Percentiles rank a stretch among this genome's conserved stretches.
Conservation (phyloP, 352 stramenopile genomes). For the Phytophthora europaea region DNA sequence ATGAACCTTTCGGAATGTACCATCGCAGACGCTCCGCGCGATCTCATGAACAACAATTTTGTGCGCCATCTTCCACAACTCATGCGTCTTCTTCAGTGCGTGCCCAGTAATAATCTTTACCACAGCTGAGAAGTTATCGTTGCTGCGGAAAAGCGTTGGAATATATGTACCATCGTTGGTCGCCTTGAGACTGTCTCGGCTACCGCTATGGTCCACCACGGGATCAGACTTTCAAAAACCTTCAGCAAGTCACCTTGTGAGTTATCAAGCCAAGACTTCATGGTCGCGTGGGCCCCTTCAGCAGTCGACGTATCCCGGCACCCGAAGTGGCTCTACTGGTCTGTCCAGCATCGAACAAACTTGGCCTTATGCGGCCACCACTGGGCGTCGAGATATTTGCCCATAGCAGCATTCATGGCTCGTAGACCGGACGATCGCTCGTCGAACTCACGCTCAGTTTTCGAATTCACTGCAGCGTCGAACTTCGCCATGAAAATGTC, state of each 20-base stretch:
- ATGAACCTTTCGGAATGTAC: too few relatives aligned
- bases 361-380: background rate
- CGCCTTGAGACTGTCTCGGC: too few relatives aligned
- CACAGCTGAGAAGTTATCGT: too few relatives aligned
- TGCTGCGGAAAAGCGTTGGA: too few relatives aligned
- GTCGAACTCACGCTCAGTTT: background rate
- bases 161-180: too few relatives aligned
- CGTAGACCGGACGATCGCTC: background rate
- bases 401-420: background rate
- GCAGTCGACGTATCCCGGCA: background rate
- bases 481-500: background rate
- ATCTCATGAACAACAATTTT: too few relatives aligned
- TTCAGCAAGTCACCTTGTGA: background rate
- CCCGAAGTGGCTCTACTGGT: background rate
- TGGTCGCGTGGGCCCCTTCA: slow-evolving; percentile 1
- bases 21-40: too few relatives aligned
- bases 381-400: background rate
- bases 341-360: slow-evolving; percentile 1
- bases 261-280: background rate
- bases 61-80: too few relatives aligned
- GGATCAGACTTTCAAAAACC: too few relatives aligned
- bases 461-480: background rate
- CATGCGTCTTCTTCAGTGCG: too few relatives aligned
- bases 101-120: too few relatives aligned
- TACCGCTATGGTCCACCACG: too few relatives aligned